Evolutionary conservation across 352 stramenopile species (phyloP), one percentile per base, ranked within the genome.

Genomic region (Phytopythium ostracodes): DNA sequence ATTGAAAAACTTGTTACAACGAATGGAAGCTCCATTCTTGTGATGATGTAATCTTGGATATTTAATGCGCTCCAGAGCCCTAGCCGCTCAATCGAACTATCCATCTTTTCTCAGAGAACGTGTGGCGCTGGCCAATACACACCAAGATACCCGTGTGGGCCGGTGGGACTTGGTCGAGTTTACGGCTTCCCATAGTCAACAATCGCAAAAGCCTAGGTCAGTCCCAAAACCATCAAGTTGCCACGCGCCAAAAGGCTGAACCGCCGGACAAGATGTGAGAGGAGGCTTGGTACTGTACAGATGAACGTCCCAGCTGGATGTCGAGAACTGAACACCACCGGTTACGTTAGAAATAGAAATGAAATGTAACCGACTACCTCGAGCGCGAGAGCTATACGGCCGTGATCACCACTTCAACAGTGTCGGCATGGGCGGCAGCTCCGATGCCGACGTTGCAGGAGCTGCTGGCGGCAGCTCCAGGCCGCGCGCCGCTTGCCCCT

Each of bases 401-500:
- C 33, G 33, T 9, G 31, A 1, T 62, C 36, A 50, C 29, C 25
- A 60, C 36, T 60, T 49, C 24, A 50, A 25, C 38, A 6, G 22
- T 4, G 22, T 22, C 10, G 35, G 38, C 38, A 36, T 11, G 11
- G 25, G 42, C 24, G 8, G 52, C 20, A 57, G 52, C 7, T 57
- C 29, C n/a, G 10, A 14, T 22, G 20, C 18, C 4, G n/a, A 12
- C 20, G 17, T 1, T 38, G 43, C 0, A 9, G 38, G 1, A 9
- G 44, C 44, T 10, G 8, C 22, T 1, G 22, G 3, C 24, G 53
- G 5, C 22, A 22, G 11, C 2, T 51, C 61, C 9, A 44, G 31
- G 33, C 46, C 46, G 56, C 61, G 60, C 31, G 65, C 54, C 1
- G 36, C 63, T 11, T 62, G 75, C 3, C 77, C 81, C 38, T 87